Percentiles rank a stretch among this genome's conserved stretches.
Evolutionary conservation across 305 asterid genomes (phyloP).

Genomic region (Rubia peregrina): DNA sequence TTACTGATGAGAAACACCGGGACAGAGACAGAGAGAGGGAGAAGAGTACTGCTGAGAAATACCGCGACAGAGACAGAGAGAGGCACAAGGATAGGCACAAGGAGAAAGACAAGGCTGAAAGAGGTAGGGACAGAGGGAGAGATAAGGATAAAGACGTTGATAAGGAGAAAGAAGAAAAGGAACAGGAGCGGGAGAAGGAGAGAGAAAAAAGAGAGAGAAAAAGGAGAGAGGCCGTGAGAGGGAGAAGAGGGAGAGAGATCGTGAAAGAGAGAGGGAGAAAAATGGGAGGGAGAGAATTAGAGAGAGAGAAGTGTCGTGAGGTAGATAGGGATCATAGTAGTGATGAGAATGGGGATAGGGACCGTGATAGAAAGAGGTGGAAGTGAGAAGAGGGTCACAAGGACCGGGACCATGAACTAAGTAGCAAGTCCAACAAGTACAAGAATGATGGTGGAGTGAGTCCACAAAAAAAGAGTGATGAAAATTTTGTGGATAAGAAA

Average conservation of each 20-base stretch:
- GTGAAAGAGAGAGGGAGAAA: constrained; percentile 15
- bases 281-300: constrained; percentile 33
- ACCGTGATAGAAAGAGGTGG: constrained; percentile 60
- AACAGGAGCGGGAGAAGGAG: constrained; percentile 18
- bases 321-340: constrained; percentile 40
- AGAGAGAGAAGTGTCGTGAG: constrained; percentile 49
- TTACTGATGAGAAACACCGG: constrained; percentile 19
- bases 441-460: constrained; percentile 46
- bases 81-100: constrained; percentile 25
- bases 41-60: constrained; percentile 21
- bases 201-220: constrained; percentile 25
- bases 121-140: constrained; percentile 26
- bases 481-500: constrained; percentile 26
- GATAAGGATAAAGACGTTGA: constrained; percentile 30
- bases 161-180: constrained; percentile 44
- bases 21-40: constrained; percentile 33
- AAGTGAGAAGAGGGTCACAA: constrained; percentile 38
- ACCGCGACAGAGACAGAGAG: constrained; percentile 23
- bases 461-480: constrained; percentile 41
- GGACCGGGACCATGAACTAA: constrained; percentile 27
- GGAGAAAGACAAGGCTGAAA: constrained; percentile 26
- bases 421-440: constrained; percentile 31
- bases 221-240: constrained; percentile 20
- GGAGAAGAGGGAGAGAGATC: constrained; percentile 16
- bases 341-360: constrained; percentile 52